These are phyloP conservation scores for Kluyveromyces starmeri DNA, from an alignment of 805 yeast species.

Conservation along the genomic window DNA sequence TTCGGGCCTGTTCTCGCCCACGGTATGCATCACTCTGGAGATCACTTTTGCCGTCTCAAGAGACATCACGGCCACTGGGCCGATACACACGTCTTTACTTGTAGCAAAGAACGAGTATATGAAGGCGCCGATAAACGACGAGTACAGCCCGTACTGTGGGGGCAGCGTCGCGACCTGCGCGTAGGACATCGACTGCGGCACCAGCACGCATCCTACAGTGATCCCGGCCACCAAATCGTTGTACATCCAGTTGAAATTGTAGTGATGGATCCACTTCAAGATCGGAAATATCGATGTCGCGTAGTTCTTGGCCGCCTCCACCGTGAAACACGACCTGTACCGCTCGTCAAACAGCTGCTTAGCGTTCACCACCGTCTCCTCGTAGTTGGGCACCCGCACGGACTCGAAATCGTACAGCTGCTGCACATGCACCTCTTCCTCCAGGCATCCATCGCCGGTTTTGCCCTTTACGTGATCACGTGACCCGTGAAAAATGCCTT, in stretches of 20 bases:
- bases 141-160: slow-evolving; percentile 81
- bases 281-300: slow-evolving; percentile 67
- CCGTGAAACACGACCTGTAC: slow-evolving; percentile 22
- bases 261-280: slow-evolving; percentile 73
- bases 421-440: background rate
- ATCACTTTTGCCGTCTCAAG: slow-evolving; percentile 74
- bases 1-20: slow-evolving; percentile 30
- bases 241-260: slow-evolving; percentile 69
- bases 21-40: slow-evolving; percentile 46
- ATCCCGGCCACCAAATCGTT: slow-evolving; percentile 86
- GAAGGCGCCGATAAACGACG: slow-evolving; percentile 86
- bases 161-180: slow-evolving; percentile 77
- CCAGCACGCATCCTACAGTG: slow-evolving; percentile 87
- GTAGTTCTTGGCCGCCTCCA: slow-evolving; percentile 37
- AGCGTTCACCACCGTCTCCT: slow-evolving; percentile 15
- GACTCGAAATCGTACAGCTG: background rate
- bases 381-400: slow-evolving; percentile 10
- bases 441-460: background rate
- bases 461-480: background rate
- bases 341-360: slow-evolving; percentile 19
- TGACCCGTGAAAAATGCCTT: background rate
- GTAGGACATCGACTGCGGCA: slow-evolving; percentile 94
- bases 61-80: slow-evolving; percentile 97
- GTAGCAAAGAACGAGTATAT: slow-evolving; percentile 89
- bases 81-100: slow-evolving; percentile 89